Percentiles rank a stretch among this genome's conserved stretches.
Conservation (phyloP, 345 rosid genomes). For the Corymbia maculata region DNA sequence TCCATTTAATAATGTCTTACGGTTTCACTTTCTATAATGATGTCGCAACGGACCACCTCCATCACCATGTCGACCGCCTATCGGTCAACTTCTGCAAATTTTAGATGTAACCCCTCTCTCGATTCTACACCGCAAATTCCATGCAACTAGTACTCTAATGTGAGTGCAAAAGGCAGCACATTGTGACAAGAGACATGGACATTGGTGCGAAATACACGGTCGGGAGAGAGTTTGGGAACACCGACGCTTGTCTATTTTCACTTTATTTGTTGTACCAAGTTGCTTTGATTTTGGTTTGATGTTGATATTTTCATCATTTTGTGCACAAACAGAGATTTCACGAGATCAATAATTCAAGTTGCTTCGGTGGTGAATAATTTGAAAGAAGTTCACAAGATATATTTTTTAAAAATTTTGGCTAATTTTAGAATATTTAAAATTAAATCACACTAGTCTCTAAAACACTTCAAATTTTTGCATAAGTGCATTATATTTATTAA, state of each 20-base stretch:
- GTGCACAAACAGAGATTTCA: neutral
- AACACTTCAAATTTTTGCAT: neutral
- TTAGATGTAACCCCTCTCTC: neutral
- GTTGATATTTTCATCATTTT: neutral
- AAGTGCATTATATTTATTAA: neutral
- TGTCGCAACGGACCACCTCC: neutral
- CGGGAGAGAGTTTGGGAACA: neutral
- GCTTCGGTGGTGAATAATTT: neutral
- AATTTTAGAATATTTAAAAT: neutral
- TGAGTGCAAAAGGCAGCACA: neutral
- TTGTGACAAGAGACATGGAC: neutral
- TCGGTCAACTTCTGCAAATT: neutral
- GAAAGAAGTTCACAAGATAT: neutral
- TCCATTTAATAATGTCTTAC: neutral
- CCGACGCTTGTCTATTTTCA: neutral
- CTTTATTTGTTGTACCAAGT: neutral
- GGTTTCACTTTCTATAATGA: neutral
- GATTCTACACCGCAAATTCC: neutral
- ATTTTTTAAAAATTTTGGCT: neutral
- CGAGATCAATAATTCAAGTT: neutral
- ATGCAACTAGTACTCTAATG: neutral
- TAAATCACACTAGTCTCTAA: neutral
- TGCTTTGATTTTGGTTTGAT: neutral
- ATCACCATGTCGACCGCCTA: neutral
- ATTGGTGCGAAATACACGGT: neutral